A percentile compares a stretch with the other conserved stretches of the same genome.
Conservation (phyloP, 2,329 filamentous ascomycete species). For the Neonectria neomacrospora region DNA sequence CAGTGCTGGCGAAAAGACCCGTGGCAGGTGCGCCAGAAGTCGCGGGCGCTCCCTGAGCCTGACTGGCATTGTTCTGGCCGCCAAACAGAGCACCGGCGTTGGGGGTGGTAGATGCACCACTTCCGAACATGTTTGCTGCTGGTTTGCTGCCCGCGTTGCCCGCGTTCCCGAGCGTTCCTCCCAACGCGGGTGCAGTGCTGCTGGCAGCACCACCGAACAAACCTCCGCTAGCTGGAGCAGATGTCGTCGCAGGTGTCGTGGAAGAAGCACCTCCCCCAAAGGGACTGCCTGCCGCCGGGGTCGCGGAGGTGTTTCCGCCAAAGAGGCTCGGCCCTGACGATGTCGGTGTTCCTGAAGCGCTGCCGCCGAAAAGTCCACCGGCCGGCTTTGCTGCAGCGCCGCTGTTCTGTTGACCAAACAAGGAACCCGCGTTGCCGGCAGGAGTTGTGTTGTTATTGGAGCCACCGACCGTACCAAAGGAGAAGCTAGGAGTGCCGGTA, state of each 20-base stretch:
- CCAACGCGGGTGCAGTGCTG: conserved; percentile 43
- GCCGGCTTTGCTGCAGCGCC: conserved; percentile 44
- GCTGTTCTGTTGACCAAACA: conserved; percentile 50
- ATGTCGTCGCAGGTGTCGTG: conserved; percentile 43
- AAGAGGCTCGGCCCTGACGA: conserved; percentile 39
- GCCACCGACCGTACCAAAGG: conserved; percentile 51
- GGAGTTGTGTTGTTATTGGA: conserved; percentile 45
- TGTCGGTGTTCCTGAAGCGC: conserved; percentile 38
- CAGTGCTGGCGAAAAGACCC: conserved; percentile 46
- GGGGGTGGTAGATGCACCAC: conserved; percentile 41
- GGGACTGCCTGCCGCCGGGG: conserved; percentile 39
- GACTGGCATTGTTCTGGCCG: conserved; percentile 41
- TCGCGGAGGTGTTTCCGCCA: conserved; percentile 38
- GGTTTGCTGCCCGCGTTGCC: conserved; percentile 36
- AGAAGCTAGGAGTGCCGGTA: conserved; percentile 51
- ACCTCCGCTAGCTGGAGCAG: conserved; percentile 34
- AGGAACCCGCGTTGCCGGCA: conserved; percentile 39
- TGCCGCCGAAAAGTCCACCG: conserved; percentile 43
- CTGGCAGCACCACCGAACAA: conserved; percentile 48
- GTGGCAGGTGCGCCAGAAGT: conserved; percentile 43
- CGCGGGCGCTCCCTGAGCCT: conserved; percentile 37
- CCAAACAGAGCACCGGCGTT: conserved; percentile 40
- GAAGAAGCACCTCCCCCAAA: conserved; percentile 43
- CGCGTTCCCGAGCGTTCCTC: conserved; percentile 40
- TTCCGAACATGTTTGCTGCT: conserved; percentile 43